These are phyloP conservation scores for Nothophaeocryptopus gaeumannii DNA, from an alignment of 2,329 filamentous ascomycete genomes.

Conservation along the genomic window DNA sequence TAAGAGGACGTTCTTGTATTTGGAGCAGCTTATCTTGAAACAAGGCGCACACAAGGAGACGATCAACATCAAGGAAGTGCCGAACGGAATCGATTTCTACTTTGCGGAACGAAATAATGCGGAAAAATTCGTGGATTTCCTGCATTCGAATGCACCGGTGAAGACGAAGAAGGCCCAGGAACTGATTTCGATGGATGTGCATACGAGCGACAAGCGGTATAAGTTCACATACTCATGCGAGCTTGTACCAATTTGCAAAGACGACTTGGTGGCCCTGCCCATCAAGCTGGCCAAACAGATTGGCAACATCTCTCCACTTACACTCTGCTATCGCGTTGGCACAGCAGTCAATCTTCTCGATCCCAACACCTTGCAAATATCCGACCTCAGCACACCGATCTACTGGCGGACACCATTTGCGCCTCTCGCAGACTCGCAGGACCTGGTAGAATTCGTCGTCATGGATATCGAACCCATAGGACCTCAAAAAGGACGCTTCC, in stretches of 20 bases:
- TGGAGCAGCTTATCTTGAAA: conserved; percentile 95
- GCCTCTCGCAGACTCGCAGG: conserved; percentile 76
- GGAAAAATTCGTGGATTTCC: conserved; percentile 87
- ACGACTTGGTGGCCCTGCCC: conserved; percentile 91
- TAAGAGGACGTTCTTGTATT: conserved; percentile 79
- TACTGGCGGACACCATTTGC: conserved; percentile 92
- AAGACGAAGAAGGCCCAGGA: conserved; percentile 83
- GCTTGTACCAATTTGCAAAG: conserved; percentile 92
- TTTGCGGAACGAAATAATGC: conserved; percentile 87
- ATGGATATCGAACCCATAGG: conserved; percentile 87
- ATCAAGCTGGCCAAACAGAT: conserved; percentile 81
- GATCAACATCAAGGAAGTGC: conserved; percentile 96
- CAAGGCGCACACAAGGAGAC: conserved; percentile 87
- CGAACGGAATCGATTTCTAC: conserved; percentile 95
- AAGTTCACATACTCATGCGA: conserved; percentile 92
- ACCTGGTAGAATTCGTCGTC: conserved; percentile 87
- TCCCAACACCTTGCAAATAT: conserved; percentile 83
- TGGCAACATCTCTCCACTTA: conserved; percentile 84
- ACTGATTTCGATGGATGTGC: conserved; percentile 87
- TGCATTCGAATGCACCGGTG: conserved; percentile 76
- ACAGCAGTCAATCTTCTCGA: conserved; percentile 88
- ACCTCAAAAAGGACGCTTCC: conserved; percentile 73
- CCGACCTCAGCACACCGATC: conserved; percentile 74
- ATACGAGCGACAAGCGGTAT: conserved; percentile 87
- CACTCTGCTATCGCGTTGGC: conserved; percentile 82